These are phyloP conservation scores for Penicillium paradoxum DNA, from an alignment of 495 filamentous ascomycete genomes.

Conservation along the genomic window DNA sequence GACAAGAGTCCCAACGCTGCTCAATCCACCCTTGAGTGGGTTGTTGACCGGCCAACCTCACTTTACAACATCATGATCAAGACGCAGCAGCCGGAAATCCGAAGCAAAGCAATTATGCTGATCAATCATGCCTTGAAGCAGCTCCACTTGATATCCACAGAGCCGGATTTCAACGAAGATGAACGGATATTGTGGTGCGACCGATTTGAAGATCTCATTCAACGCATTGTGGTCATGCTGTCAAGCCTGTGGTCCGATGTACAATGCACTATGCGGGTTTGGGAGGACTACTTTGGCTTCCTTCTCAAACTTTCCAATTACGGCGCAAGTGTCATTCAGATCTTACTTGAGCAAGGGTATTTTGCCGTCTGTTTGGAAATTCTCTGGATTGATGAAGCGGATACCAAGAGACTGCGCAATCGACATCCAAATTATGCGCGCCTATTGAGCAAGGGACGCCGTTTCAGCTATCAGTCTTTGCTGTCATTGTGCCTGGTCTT, in stretches of 20 bases:
- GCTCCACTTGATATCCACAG: slow-evolving; percentile 46
- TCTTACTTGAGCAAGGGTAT: slow-evolving; percentile 53
- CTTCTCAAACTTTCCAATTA: slow-evolving; percentile 55
- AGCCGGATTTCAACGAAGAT: slow-evolving; percentile 23
- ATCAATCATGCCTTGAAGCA: slow-evolving; percentile 47
- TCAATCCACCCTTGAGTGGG: slow-evolving; percentile 57
- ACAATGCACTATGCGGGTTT: slow-evolving; percentile 56
- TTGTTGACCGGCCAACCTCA: slow-evolving; percentile 47
- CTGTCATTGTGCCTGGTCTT: slow-evolving; percentile 41
- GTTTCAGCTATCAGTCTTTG: slow-evolving; percentile 40
- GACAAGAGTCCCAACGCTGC: slow-evolving; percentile 31
- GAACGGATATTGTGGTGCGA: slow-evolving; percentile 28
- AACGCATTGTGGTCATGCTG: slow-evolving; percentile 49
- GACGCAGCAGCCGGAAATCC: slow-evolving; percentile 56
- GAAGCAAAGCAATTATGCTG: slow-evolving; percentile 52
- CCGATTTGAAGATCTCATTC: slow-evolving; percentile 42
- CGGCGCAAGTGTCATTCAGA: slow-evolving; percentile 48
- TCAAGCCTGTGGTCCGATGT: slow-evolving; percentile 50
- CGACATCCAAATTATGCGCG: slow-evolving; percentile 52
- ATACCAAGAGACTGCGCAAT: slow-evolving; percentile 46
- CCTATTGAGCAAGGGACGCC: slow-evolving; percentile 52
- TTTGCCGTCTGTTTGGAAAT: slow-evolving; percentile 56
- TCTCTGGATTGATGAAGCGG: slow-evolving; percentile 54
- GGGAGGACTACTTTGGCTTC: slow-evolving; percentile 77
- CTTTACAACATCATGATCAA: slow-evolving; percentile 64